These are phyloP conservation scores for Xerocomellus amylosporus DNA, from an alignment of 768 basidiomycete genomes.

Conservation along the genomic window DNA sequence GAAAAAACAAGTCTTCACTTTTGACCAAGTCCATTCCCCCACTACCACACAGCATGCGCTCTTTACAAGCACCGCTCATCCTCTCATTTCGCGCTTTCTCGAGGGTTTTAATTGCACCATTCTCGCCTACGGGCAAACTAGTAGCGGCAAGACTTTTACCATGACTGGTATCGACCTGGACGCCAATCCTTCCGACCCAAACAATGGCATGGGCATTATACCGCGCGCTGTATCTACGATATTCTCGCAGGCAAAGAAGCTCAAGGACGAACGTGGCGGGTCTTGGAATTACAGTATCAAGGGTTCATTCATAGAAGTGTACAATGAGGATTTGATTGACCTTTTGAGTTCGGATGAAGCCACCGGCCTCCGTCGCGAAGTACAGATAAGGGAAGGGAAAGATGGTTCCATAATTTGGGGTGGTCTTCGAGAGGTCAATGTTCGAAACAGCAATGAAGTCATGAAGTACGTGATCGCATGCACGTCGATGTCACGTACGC, in stretches of 20 bases:
- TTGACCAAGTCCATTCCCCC: constrained; percentile 93
- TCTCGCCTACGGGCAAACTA: constrained; percentile 35
- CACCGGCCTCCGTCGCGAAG: constrained; percentile 69
- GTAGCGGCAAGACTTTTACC: constrained; percentile 57
- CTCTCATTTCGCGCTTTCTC: constrained; percentile 81
- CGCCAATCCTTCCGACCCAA: constrained; percentile 76
- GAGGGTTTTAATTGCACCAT: constrained; percentile 95
- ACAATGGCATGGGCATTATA: constrained; percentile 90
- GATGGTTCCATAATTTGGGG: constrained; percentile 97
- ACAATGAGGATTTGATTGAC: constrained; percentile 99
- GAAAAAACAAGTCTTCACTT: constrained; percentile 86
- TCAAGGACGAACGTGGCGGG: constrained; percentile 70
- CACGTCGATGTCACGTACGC: constrained; percentile 4
- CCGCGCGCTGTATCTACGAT: constrained; percentile 90
- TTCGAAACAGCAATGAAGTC: constrained; percentile 82
- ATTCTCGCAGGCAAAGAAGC: constrained; percentile 72
- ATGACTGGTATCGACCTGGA: constrained; percentile 97
- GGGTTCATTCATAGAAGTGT: constrained; percentile 95
- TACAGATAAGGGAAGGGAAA: constrained; percentile 96
- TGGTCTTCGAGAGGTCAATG: constrained; percentile 87
- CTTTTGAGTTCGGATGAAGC: constrained; percentile 74
- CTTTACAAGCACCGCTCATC: constrained; percentile 80
- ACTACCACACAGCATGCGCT: constrained; percentile 80
- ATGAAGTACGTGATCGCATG: constrained; percentile 67
- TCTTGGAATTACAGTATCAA: constrained; percentile 80